Conservation (phyloP, 257 asterid genomes). For the Striga asiatica region DNA sequence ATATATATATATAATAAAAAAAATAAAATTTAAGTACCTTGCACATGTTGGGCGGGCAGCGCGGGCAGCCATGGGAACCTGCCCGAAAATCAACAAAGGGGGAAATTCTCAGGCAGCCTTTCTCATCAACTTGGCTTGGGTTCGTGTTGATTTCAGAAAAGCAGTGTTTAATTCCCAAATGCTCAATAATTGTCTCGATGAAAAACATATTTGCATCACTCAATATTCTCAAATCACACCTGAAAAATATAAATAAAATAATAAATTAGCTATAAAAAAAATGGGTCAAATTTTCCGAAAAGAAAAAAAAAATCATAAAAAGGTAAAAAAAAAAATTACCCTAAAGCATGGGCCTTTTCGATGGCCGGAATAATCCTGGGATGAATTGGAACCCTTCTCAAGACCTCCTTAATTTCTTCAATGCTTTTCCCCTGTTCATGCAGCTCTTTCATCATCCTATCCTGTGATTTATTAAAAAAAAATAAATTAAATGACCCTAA, state of each 20-base stretch:
- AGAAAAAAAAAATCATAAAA: not conserved
- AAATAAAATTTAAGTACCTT: too few species aligned
- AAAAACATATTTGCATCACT: conserved; percentile 81
- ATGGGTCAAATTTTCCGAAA: not conserved
- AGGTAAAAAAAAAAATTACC: conserved; percentile 20
- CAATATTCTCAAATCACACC: conserved; percentile 81
- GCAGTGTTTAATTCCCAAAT: conserved; percentile 45
- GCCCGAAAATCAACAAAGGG: conserved; percentile 55
- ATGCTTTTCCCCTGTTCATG: conserved; percentile 40
- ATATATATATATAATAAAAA: not conserved
- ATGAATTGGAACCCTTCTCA: conserved; percentile 37
- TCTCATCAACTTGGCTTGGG: conserved; percentile 47
- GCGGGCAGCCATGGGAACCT: conserved; percentile 50
- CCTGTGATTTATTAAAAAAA: conserved; percentile 24
- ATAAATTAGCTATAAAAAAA: not conserved
- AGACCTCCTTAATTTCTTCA: conserved; percentile 36
- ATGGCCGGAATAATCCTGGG: conserved; percentile 44
- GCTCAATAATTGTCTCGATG: conserved; percentile 62
- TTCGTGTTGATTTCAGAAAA: conserved; percentile 69
- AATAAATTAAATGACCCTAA: not conserved
- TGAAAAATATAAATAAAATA: not conserved
- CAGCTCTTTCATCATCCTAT: conserved; percentile 48
- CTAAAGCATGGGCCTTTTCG: conserved; percentile 44
- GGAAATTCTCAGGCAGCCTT: conserved; percentile 55
- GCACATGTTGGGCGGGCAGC: conserved; percentile 83